Base-by-base conservation (phyloP, 441 rosid species). In the Melastoma candidum region DNA sequence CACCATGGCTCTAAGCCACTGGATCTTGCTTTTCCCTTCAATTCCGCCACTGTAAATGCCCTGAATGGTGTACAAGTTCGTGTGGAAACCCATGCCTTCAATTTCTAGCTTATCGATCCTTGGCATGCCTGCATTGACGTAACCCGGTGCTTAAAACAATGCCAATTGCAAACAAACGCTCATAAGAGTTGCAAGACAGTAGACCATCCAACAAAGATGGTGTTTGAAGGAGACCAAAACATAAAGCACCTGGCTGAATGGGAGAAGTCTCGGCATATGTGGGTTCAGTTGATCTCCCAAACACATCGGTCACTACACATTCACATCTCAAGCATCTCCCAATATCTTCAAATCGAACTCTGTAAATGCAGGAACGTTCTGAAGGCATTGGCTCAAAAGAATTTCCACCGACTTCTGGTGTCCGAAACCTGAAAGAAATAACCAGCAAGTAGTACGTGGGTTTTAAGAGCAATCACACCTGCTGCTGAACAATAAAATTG, bases 1-100 rank as follows among this genome's bases (percentile, higher is more conserved):
- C 61, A 93, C 85, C 95, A 88, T 93, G 47, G 98, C 77, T 64
- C 97, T 77, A 63, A 88, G 95, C 98, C 98, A 93, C 51, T 88
- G 98, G 61, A 93, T 84, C 75, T 76, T 86, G 75, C 97, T 88
- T 75, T 86, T 88, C 7, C 96, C 98, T 82, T 93, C 98, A 71
- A 73, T 88, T 71, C 97, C 98, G 68, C 98, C 98, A 73, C 78
- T 82, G 70, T 93, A 93, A 69, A 65, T 65, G 57, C 98, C 95
- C 54, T 77, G 71, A 63, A 93, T 82, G 70, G 87, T 90, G 79
- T 84, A 93, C 51, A 93, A 80, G 63, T 93, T 93, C 53, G 98
- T 86, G 70, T 88, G 98, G 56, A 79, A 86, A 45, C 98, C 97
- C 72, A 85, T 69, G 48, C 98, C 98, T 69, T 84, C 98, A 63